Evolutionary conservation across 192 early-diverging fungal genomes (phyloP).

Genomic region (Umbelopsis isabellina): DNA sequence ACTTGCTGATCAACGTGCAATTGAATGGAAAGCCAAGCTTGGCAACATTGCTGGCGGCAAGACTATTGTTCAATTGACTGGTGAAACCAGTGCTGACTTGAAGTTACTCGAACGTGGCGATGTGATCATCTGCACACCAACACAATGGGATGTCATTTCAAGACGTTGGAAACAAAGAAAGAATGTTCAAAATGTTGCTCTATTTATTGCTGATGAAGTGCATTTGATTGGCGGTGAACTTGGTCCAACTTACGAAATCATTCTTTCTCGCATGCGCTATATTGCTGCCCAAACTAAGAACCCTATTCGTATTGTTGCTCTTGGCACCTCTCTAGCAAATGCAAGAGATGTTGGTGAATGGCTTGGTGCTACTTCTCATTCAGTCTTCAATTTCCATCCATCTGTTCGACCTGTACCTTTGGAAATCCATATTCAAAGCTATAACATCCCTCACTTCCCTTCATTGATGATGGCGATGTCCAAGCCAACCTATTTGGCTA

Average conservation of each 20-base stretch:
- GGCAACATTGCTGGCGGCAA: conserved; percentile 80
- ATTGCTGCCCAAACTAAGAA: conserved; percentile 79
- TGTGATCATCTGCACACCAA: conserved; percentile 97
- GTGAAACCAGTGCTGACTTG: conserved; percentile 93
- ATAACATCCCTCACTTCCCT: conserved; percentile 95
- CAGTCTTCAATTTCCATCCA: conserved; percentile 96
- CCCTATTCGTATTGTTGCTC: conserved; percentile 89
- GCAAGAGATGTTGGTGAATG: conserved; percentile 95
- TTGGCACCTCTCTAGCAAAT: conserved; percentile 97
- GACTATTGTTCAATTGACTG: conserved; percentile 92
- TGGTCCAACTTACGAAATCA: conserved; percentile 96
- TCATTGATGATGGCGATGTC: conserved; percentile 99
- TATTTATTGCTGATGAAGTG: conserved; percentile 98
- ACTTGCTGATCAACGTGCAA: conserved; percentile 92
- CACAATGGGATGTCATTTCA: conserved; percentile 98
- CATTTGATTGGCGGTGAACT: conserved; percentile 96
- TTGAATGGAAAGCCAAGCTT: conserved; percentile 86
- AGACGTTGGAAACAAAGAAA: conserved; percentile 89
- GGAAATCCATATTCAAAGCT: conserved; percentile 97
- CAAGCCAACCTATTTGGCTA: conserved; percentile 93
- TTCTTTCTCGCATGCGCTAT: conserved; percentile 98
- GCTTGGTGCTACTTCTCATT: conserved; percentile 86
- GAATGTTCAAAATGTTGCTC: conserved; percentile 86
- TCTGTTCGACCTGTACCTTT: conserved; percentile 97
- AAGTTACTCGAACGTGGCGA: conserved; percentile 85